Evolutionary conservation across 176 grass and related monocot genomes (phyloP), one percentile per base, ranked within the genome.

Genomic region (Triticum monococcum): DNA sequence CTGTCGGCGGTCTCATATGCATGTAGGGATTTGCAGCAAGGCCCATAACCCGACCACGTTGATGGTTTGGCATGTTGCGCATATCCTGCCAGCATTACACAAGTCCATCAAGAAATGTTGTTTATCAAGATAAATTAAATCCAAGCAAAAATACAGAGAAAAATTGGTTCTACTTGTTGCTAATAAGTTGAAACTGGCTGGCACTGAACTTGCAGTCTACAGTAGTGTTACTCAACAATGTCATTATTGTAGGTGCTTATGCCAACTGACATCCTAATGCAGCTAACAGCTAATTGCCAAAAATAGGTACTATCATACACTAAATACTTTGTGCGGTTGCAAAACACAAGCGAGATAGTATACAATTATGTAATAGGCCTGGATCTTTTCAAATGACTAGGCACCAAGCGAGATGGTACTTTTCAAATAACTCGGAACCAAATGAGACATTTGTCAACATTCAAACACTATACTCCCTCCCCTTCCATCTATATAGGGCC

Each of bases 21-120:
- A 63, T 81, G 13, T 62, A 46, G 31, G 73, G 75, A 76, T 62
- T 38, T 22, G 77, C 62, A 81, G 84, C 65, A 75, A 86, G 57
- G 38, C 87, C 87, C 68, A 33, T 43, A 50, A 72, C 43, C 32
- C 64, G 83, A 12, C 76, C 79, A 6, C 64, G 82, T 41, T 24
- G 56, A 83, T 84, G 31, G 67, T 38, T 90, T 32, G 86, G 75
- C 18, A 65, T 82, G 78, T 57, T 82, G 64, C 7, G 64, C 17
- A 46, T 85, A 9, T 88, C 90, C 90, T 91, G 89, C 78, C 77
- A 88, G 70, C 18, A 84, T 41, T 87, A 84, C 63, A 62, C 66
- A 48, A 69, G 59, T 79, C 25, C 60, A 38, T 89, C 35, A 92
- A 68, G 10, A 68, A 28, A 75, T 81, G 8, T 48, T 81, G 12